phyloP scores from a whole-genome alignment of 805 yeast genomes.

The Candida pseudofarinosa region DNA sequence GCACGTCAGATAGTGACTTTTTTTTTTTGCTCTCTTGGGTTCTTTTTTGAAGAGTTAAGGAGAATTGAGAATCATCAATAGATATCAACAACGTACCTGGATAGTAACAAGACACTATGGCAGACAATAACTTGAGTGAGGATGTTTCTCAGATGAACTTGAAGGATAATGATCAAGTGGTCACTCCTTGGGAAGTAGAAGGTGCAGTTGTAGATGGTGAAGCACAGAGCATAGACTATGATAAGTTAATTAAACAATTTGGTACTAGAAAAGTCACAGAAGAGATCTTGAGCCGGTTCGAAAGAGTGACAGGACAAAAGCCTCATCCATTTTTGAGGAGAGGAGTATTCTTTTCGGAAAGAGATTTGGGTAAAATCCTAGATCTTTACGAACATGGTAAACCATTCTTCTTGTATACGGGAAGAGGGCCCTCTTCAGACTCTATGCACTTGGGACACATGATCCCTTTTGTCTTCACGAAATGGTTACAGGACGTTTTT shows the following conservation, averaged over 20 bases:
- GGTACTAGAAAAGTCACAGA: conserved; percentile 73
- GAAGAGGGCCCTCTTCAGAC: conserved; percentile 94
- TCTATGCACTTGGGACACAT: conserved; percentile 96
- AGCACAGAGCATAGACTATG: conserved; percentile 88
- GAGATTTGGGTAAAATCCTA: conserved; percentile 75
- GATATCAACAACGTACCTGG: no score
- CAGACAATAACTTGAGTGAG: conserved; percentile 4
- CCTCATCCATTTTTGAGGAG: conserved; percentile 90
- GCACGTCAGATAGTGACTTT: not conserved
- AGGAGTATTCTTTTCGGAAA: conserved; percentile 89
- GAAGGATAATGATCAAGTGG: conserved; percentile 28
- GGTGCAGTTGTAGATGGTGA: conserved; percentile 96
- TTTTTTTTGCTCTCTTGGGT: not conserved
- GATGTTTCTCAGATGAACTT: conserved; percentile 11
- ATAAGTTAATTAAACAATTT: conserved; percentile 77
- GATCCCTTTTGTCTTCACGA: conserved; percentile 92
- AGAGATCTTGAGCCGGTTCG: conserved; percentile 74
- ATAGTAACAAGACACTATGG: not conserved
- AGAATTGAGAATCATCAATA: not conserved
- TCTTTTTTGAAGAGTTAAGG: not conserved
- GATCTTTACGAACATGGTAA: conserved; percentile 92
- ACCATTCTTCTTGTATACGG: conserved; percentile 93
- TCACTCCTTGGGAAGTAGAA: conserved; percentile 98
- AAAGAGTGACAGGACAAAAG: conserved; percentile 76
- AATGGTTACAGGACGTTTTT: conserved; percentile 97